phyloP scores from a whole-genome alignment of 495 filamentous ascomycete species.

The Penicillium diatomitis region DNA sequence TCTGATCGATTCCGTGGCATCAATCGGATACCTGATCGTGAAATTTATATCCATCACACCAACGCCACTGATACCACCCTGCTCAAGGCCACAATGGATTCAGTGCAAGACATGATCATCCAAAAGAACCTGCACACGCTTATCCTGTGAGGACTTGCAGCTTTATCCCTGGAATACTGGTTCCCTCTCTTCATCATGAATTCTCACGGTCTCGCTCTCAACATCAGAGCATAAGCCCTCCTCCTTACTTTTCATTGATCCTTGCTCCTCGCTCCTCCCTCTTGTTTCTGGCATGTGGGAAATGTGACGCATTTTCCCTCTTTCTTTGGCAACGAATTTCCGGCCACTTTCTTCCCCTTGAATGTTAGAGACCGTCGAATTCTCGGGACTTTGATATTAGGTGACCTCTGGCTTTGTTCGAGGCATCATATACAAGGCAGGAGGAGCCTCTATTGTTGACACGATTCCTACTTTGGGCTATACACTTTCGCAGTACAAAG shows the following conservation, averaged over 20 bases:
- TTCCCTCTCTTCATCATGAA: too few species aligned
- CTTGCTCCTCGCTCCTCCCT: slow-evolving; percentile 17
- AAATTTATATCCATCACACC: slow-evolving; percentile 89
- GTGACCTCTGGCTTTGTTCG: slow-evolving; percentile 3
- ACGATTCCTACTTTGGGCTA: too few species aligned
- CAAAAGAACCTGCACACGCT: slow-evolving; percentile 92
- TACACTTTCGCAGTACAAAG: too few species aligned
- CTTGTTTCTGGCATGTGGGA: slow-evolving; percentile 10
- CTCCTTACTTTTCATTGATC: slow-evolving; percentile 17
- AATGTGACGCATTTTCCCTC: slow-evolving; percentile 9
- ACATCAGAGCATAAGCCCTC: slow-evolving; percentile 4
- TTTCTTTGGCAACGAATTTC: not conserved
- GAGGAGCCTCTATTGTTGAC: too few species aligned
- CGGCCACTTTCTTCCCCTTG: too few species aligned
- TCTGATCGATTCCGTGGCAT: slow-evolving; percentile 81
- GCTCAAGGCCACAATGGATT: slow-evolving; percentile 93
- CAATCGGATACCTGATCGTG: slow-evolving; percentile 75
- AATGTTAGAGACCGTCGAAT: too few species aligned
- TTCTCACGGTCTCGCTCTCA: too few species aligned
- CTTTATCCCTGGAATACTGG: too few species aligned
- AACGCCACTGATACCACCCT: slow-evolving; percentile 94
- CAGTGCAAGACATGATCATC: slow-evolving; percentile 98
- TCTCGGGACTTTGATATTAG: too few species aligned
- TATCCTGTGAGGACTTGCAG: slow-evolving; percentile 60
- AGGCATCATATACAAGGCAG: slow-evolving; percentile 18